Conservation (phyloP, 305 asterid genomes). For the Solanum hybrid region DNA sequence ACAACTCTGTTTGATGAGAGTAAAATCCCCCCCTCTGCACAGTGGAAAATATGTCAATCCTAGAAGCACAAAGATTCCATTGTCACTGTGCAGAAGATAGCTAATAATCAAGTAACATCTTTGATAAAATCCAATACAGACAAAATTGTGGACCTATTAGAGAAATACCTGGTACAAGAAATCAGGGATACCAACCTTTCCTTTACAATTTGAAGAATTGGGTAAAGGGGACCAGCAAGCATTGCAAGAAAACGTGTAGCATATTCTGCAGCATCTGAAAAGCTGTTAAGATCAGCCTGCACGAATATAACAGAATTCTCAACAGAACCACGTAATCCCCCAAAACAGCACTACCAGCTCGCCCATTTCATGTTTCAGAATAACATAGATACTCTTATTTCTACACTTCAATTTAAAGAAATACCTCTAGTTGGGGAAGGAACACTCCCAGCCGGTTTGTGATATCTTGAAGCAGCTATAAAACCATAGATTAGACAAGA, state of each 20-base stretch:
- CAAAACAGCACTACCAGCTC: background rate
- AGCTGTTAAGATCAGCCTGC: slow-evolving; percentile 85
- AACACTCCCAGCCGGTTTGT: slow-evolving; percentile 67
- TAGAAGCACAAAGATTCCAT: background rate
- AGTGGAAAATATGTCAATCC: background rate
- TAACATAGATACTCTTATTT: slow-evolving; percentile 10
- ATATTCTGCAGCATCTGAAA: slow-evolving; percentile 75
- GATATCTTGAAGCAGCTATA: slow-evolving; percentile 89
- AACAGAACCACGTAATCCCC: background rate
- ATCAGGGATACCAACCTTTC: slow-evolving; percentile 62
- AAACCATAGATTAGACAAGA: slow-evolving; percentile 27
- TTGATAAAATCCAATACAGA: background rate
- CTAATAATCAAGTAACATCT: background rate
- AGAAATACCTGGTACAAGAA: background rate
- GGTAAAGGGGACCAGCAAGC: slow-evolving; percentile 95
- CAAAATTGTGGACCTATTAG: background rate
- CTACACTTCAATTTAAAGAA: slow-evolving; percentile 11
- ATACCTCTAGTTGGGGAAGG: slow-evolving; percentile 96
- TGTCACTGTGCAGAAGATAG: background rate
- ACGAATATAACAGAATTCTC: slow-evolving; percentile 15
- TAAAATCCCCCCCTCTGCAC: background rate
- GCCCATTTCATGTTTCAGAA: background rate
- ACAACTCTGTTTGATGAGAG: background rate
- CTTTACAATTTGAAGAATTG: slow-evolving; percentile 66
- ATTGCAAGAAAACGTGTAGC: slow-evolving; percentile 77